phyloP scores from a whole-genome alignment of 2,329 filamentous ascomycete species.

The Aspergillus uvarum region DNA sequence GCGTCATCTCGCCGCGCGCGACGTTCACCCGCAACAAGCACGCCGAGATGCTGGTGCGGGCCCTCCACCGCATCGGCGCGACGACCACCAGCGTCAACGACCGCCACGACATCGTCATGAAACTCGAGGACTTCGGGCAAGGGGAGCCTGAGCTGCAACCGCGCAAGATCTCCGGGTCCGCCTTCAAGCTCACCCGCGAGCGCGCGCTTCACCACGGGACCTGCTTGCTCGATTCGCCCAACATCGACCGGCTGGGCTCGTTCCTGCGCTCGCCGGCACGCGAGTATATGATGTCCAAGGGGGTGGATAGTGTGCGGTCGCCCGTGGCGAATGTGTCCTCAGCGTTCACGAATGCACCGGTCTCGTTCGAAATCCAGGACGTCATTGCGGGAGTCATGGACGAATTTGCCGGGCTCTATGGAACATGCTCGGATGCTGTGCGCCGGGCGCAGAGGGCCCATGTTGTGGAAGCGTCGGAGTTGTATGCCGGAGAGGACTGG shows the following conservation, averaged over 20 bases:
- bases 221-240: slow-evolving; percentile 74
- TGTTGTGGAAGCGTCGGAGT: slow-evolving; percentile 32
- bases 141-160: slow-evolving; percentile 29
- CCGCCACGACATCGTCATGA: slow-evolving; percentile 88
- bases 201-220: slow-evolving; percentile 91
- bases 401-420: slow-evolving; percentile 70
- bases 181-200: slow-evolving; percentile 83
- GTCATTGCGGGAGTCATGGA: slow-evolving; percentile 56
- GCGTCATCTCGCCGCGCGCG: slow-evolving; percentile 77
- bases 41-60: slow-evolving; percentile 89
- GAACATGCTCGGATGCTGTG: slow-evolving; percentile 38
- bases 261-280: slow-evolving; percentile 78
- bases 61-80: slow-evolving; percentile 56
- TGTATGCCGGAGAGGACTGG: slow-evolving; percentile 36
- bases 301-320: slow-evolving; percentile 88
- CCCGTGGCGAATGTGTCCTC: slow-evolving; percentile 76
- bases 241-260: slow-evolving; percentile 66
- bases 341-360: slow-evolving; percentile 46
- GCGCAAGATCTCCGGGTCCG: slow-evolving; percentile 87
- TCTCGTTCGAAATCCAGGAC: slow-evolving; percentile 48
- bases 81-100: slow-evolving; percentile 74
- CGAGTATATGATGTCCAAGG: slow-evolving; percentile 73
- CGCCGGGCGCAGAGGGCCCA: slow-evolving; percentile 34
- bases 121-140: slow-evolving; percentile 40
- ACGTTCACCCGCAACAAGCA: slow-evolving; percentile 81